Base-by-base conservation (phyloP, 345 rosid species). In the Leavenworthia alabamica region DNA sequence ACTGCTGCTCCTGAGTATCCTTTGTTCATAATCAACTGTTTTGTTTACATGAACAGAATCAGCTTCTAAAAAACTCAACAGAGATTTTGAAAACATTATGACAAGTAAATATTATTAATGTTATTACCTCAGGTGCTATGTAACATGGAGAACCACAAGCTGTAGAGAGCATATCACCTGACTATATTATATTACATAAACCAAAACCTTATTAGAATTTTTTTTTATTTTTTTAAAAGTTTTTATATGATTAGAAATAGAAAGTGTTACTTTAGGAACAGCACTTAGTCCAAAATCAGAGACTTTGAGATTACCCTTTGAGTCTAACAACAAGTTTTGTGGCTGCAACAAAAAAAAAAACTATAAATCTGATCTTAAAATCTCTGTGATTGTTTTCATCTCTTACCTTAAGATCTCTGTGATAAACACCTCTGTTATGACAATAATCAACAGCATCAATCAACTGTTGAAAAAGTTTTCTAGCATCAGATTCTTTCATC, bases 111-210 rank as follows among this genome's bases (percentile, higher is more conserved):
- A 17, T 20, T 26, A 10, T 13, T 28, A 50, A 15, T 13, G 75
- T 73, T 63, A 86, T 73, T 63, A 86, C 96, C 95, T 92, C 98
- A 0, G 98, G 96, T 45, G 96, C 98, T 33, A 85, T 86, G 16
- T 92, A 89, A 63, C 90, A 84, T 0, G 96, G 98, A 19, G 98
- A 92, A 8, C 98, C 96, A 56, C 96, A 92, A 7, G 97, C 85
- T 44, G 97, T 92, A n/a, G 85, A 76, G 42, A 85, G 81, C 79
- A 86, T 70, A 56, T 84, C 84, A 55, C 86, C 95, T 41, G 89
- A 86, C 93, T 87, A 78, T 56, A 44, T 56, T 56, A 44, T 56
- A 59, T 55, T 54, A 48, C 46, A 55, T 5, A 19, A 56, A 15
- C 22, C 41, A 60, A 42, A 46, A 15, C 0, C 28, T 46, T 5